phyloP scores from a whole-genome alignment of 75 land plant genomes.

The Sequoiadendron giganteum region DNA sequence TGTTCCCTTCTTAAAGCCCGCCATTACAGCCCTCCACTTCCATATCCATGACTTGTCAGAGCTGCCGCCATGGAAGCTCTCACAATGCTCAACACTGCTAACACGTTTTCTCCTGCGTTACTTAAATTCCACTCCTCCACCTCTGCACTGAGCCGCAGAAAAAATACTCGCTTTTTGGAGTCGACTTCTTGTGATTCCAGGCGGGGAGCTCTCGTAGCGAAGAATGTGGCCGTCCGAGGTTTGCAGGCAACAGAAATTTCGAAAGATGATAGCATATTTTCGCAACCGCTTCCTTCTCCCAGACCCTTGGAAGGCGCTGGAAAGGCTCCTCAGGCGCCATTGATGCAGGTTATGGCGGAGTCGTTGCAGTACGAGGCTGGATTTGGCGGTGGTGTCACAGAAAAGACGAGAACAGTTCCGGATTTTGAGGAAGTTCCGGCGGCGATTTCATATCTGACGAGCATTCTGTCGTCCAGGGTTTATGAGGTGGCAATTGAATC shows the following conservation, averaged over 20 bases:
- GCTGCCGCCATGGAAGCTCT: neutral
- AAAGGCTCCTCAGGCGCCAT: neutral
- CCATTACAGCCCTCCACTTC: neutral
- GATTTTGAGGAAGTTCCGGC: neutral
- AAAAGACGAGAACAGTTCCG: slow-evolving; percentile 10
- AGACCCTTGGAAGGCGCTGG: neutral
- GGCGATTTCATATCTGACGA: slow-evolving; percentile 56
- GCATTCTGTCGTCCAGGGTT: slow-evolving; percentile 55
- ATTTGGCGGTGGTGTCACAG: slow-evolving; percentile 34
- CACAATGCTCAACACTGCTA: neutral
- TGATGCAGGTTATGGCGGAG: slow-evolving; percentile 23
- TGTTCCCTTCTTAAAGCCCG: neutral
- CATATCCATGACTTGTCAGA: neutral
- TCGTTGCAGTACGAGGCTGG: slow-evolving; percentile 53
- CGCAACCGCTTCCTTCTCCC: neutral
- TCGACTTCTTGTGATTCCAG: neutral
- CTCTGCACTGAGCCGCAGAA: neutral
- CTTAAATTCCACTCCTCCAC: neutral
- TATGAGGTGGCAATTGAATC: slow-evolving; percentile 81
- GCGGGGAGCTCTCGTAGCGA: neutral
- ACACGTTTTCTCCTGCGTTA: neutral
- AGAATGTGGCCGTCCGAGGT: neutral
- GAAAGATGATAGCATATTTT: neutral
- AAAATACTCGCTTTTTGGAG: neutral
- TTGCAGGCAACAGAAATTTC: neutral